Evolutionary conservation across 371 early-diverging fungal species (phyloP).

Genomic region (Apophysomyces elegans): DNA sequence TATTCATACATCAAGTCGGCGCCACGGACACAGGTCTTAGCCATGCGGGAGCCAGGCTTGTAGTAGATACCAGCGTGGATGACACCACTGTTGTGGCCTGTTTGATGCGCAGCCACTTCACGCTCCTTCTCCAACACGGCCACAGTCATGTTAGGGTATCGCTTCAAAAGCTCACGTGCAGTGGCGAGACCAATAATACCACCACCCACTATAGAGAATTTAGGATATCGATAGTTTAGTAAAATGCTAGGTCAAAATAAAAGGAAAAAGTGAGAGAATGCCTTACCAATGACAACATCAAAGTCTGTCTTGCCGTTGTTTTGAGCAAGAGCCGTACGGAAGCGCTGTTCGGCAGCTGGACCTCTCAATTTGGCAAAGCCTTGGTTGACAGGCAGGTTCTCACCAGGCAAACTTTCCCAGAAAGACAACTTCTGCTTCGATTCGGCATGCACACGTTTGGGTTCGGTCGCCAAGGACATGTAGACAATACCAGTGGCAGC

Average conservation of each 20-base stretch:
- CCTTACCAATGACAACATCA: slow-evolving; percentile 53
- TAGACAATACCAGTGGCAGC: slow-evolving; percentile 40
- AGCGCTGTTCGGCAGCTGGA: slow-evolving; percentile 49
- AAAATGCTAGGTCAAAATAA: neutral
- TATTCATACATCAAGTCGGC: slow-evolving; percentile 56
- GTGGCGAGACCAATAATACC: slow-evolving; percentile 51
- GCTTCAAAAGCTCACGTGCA: slow-evolving; percentile 51
- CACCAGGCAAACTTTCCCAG: slow-evolving; percentile 53
- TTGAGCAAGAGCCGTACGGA: slow-evolving; percentile 44
- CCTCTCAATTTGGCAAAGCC: slow-evolving; percentile 51
- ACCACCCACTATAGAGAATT: slow-evolving; percentile 20
- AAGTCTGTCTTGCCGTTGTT: slow-evolving; percentile 52
- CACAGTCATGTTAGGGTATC: slow-evolving; percentile 52
- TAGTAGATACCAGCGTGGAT: slow-evolving; percentile 58
- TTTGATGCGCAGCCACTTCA: slow-evolving; percentile 56
- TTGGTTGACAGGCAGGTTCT: slow-evolving; percentile 47
- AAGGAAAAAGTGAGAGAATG: slow-evolving; percentile 1
- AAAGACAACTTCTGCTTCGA: slow-evolving; percentile 41
- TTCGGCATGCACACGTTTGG: slow-evolving; percentile 41
- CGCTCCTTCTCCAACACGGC: slow-evolving; percentile 55
- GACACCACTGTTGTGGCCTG: slow-evolving; percentile 56
- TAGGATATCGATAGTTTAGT: too few species aligned
- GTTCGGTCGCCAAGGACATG: slow-evolving; percentile 30
- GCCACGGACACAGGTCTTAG: slow-evolving; percentile 52
- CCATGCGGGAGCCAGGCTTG: slow-evolving; percentile 56